These are phyloP conservation scores for Prunus mongolica DNA, from an alignment of 306 rosid species.

Conservation along the genomic window DNA sequence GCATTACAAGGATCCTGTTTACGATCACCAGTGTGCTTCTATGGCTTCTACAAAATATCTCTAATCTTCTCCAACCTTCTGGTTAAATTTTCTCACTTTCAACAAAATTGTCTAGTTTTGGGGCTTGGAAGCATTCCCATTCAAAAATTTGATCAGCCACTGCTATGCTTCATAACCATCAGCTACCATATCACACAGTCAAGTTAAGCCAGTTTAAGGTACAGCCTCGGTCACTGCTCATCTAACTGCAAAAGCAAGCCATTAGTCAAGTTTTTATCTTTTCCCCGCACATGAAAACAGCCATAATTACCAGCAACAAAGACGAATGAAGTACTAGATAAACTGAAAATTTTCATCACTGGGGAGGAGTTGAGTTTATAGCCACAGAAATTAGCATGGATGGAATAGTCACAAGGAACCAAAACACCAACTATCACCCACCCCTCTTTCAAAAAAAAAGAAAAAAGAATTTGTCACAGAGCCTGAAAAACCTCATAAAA, in stretches of 20 bases:
- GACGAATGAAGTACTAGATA: neutral
- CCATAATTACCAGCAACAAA: neutral
- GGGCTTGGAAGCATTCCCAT: neutral
- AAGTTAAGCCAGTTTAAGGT: neutral
- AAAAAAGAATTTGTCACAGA: too few relatives aligned
- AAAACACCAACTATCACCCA: too few relatives aligned
- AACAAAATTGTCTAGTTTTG: neutral
- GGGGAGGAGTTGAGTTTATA: neutral
- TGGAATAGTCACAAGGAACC: too few relatives aligned
- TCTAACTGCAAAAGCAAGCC: neutral
- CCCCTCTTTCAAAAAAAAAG: neutral
- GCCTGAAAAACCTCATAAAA: too few relatives aligned
- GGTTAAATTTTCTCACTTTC: neutral
- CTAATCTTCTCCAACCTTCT: neutral
- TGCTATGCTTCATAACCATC: neutral
- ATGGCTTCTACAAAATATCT: neutral
- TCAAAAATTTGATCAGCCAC: neutral
- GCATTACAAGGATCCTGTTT: too few relatives aligned
- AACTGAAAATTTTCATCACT: neutral
- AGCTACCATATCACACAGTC: neutral
- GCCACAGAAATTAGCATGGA: too few relatives aligned
- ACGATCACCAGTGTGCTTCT: neutral
- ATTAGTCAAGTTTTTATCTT: neutral
- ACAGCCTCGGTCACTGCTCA: neutral
- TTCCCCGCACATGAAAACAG: constrained; percentile 4